Base-by-base conservation (phyloP, 2,329 filamentous ascomycete species). In the Monilinia laxa region DNA sequence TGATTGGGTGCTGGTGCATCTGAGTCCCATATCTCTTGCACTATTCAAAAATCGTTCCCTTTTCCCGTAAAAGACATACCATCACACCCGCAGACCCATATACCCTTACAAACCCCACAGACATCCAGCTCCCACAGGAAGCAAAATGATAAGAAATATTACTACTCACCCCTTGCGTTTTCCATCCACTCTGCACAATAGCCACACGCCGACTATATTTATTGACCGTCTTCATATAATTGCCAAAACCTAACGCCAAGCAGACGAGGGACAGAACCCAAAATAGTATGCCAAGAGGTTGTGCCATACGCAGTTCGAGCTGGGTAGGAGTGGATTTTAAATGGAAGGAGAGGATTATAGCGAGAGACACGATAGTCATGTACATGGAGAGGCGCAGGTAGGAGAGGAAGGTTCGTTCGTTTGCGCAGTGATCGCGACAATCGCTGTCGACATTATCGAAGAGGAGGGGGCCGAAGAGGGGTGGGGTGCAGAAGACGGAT, bases 331-430 rank as follows among this genome's bases (percentile, higher is more conserved):
- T 79, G 23, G 82, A 82, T 75, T 93, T 93, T 60, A 99, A 84
- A 75, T 99, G 94, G 77, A 99, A 99, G 18, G 92, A 96, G 62
- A 97, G 83, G 12, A 96, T 88, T 71, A 99, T 97, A 62, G 95
- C 94, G 42, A 96, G 86, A 38, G 91, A 87, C 11, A 98, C 92
- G 62, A 99, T 83, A 70, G 92, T 88, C 85, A 98, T 93, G 80
- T 97, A 97, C 73, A 97, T 86, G 42, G 91, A 89, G 2, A 98
- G 85, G 4, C 93, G 88, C 25, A 98, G 86, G 84, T 95, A 97
- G 2, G 94, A 95, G 38, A 98, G 88, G 76, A 97, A 97, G 0
- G 86, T 77, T 59, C 82, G 80, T 72, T 85, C 83, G 55, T 80
- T 81, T 25, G 83, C 83, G 45, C 84, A 81, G 67, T 85, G 81